phyloP scores from a whole-genome alignment of 2,329 filamentous ascomycete species.

The Plectosphaerella cucumerina region DNA sequence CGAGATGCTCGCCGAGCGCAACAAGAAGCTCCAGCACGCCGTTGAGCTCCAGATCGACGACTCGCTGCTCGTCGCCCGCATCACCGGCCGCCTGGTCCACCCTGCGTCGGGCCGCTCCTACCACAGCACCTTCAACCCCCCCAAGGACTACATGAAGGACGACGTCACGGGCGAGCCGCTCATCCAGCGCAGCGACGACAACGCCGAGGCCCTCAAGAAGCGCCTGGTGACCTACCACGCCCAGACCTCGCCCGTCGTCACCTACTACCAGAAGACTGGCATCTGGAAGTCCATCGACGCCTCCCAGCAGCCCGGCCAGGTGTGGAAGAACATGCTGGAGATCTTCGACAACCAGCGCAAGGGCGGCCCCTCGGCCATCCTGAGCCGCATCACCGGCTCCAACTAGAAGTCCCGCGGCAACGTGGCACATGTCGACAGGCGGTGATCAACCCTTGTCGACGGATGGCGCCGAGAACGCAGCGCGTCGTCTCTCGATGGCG shows the following conservation, averaged over 20 bases:
- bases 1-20: conserved; percentile 74
- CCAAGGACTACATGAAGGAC: conserved; percentile 90
- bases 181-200: conserved; percentile 95
- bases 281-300: conserved; percentile 97
- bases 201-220: conserved; percentile 93
- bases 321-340: conserved; percentile 88
- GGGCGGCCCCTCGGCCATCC: conserved; percentile 26
- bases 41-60: conserved; percentile 98
- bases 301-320: conserved; percentile 89
- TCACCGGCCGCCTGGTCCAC: conserved; percentile 94
- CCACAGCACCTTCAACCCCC: conserved; percentile 98
- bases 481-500: too few species aligned
- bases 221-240: conserved; percentile 87
- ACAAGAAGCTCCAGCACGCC: conserved; percentile 88
- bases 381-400: conserved; percentile 1
- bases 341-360: conserved; percentile 58
- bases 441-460: not conserved
- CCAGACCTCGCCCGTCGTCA: conserved; percentile 88
- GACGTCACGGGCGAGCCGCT: conserved; percentile 95
- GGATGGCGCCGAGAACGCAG: not conserved
- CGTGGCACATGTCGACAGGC: not conserved
- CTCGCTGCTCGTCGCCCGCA: conserved; percentile 85
- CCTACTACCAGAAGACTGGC: conserved; percentile 95
- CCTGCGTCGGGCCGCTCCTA: conserved; percentile 94
- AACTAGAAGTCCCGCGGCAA: not conserved